Evolutionary conservation across 2,329 filamentous ascomycete species (phyloP).

Genomic region (Knufia fluminis): DNA sequence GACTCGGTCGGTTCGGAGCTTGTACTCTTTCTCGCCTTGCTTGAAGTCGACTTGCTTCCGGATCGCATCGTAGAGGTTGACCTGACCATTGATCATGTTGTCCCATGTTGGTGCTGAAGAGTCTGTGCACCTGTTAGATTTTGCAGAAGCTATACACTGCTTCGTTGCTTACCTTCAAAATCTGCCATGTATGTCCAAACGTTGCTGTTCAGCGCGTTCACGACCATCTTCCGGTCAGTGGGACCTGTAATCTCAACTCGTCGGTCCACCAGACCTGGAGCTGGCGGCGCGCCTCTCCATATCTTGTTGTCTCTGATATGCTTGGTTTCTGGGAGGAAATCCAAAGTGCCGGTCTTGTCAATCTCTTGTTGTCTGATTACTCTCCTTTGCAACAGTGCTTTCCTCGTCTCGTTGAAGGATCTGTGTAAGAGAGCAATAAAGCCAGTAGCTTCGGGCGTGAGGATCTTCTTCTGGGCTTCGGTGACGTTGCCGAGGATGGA

Average conservation of each 20-base stretch:
- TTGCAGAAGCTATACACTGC: not conserved
- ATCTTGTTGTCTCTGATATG: conserved; percentile 88
- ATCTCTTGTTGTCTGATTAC: conserved; percentile 82
- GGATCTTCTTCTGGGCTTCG: conserved; percentile 76
- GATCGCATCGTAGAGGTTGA: conserved; percentile 95
- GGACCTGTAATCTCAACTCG: conserved; percentile 96
- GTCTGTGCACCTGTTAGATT: conserved; percentile 46
- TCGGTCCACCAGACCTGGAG: conserved; percentile 84
- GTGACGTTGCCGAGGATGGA: conserved; percentile 71
- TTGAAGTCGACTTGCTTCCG: conserved; percentile 93
- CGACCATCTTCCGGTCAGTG: conserved; percentile 97
- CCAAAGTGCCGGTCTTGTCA: conserved; percentile 76
- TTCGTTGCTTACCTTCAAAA: conserved; percentile 66
- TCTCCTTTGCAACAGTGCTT: conserved; percentile 78
- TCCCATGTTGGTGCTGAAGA: conserved; percentile 96
- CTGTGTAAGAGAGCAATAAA: conserved; percentile 93
- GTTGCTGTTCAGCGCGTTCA: conserved; percentile 90
- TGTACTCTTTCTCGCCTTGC: conserved; percentile 91
- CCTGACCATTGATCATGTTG: conserved; percentile 97
- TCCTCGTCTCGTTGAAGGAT: conserved; percentile 84
- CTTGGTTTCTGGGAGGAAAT: conserved; percentile 92
- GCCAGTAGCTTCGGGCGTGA: conserved; percentile 78
- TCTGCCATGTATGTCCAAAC: conserved; percentile 99
- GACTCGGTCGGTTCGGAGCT: conserved; percentile 80
- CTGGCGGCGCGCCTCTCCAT: conserved; percentile 87